A percentile compares a stretch with the other conserved stretches of the same genome.
Evolutionary conservation across 768 basidiomycete genomes (phyloP).

Genomic region (Calvatia gigantea): DNA sequence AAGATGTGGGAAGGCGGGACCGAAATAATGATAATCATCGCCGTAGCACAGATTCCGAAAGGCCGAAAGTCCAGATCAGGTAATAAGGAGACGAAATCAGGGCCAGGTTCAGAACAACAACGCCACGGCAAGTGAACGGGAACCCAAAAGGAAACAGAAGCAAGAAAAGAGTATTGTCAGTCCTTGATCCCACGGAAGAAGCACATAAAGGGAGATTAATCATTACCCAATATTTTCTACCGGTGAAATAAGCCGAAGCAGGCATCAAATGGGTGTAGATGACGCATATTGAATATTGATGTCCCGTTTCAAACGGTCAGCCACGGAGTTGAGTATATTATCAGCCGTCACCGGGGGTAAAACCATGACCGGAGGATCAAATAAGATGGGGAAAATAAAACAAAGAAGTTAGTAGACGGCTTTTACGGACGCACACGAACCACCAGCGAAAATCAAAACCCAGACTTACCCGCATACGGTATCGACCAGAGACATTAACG

Average conservation of each 20-base stretch:
- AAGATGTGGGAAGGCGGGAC: not conserved
- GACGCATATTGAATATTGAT: not conserved
- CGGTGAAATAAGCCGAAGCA: not conserved
- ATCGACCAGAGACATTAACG: slow-evolving; percentile 75
- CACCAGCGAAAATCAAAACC: not conserved
- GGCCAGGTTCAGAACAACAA: not conserved
- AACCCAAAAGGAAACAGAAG: not conserved
- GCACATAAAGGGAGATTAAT: not conserved
- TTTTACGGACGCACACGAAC: not conserved
- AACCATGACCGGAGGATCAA: not conserved
- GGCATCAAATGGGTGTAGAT: not conserved
- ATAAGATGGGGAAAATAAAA: not conserved
- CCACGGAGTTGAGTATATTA: not conserved
- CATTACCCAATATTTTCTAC: slow-evolving; percentile 43
- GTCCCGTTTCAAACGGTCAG: not conserved
- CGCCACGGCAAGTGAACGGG: not conserved
- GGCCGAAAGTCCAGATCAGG: slow-evolving; percentile 5
- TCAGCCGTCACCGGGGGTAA: not conserved
- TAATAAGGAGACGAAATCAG: slow-evolving; percentile 8
- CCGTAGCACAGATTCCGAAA: too few species aligned
- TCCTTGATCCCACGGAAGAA: slow-evolving; percentile 6
- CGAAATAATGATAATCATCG: too few species aligned
- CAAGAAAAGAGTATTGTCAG: slow-evolving; percentile 3
- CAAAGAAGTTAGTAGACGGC: not conserved
- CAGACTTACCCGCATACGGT: slow-evolving; percentile 71